Base-by-base conservation (phyloP, 352 stramenopile genomes). In the Discostella stelligera region DNA sequence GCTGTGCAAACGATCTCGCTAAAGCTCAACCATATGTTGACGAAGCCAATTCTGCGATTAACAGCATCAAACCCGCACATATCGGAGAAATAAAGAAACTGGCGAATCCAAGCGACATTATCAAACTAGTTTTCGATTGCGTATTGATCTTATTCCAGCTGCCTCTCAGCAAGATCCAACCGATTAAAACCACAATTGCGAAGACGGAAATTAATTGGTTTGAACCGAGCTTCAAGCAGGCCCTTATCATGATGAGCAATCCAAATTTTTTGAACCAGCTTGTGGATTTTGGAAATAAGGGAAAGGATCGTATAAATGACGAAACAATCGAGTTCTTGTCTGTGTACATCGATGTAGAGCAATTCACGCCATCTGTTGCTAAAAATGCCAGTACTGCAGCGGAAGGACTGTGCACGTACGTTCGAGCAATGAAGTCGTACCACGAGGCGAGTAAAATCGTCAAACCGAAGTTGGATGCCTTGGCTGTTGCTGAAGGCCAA, bases 11-110 rank as follows among this genome's bases (percentile, higher is more conserved):
- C 32, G 96, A 99, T 89, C 84, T 99, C 3, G 97, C 96, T n/a
- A 98, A 98, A 80, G 97, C 97, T 0, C 97, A 98, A 77, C 97
- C 97, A 14, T 98, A 98, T 77, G 95, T 99, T 7, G 96, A 98
- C 67, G 93, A 98, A 80, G 97, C 97, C 2, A 97, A 99, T 86
- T 97, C 94, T 1, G 97, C 97, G 3, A 98, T 99, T 62, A 94
- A 98, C 73, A 98, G 94, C 27, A 98, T 99, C 87, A 98, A 98
- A 80, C 95, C 96, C 8, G 94, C 94, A 5, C 95, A 99, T 79
- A 98, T 99, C 81, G 95, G 95, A 77, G 97, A 99, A 87, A 97
- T 99, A 64, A 99, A 99, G 88, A 98, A 98, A 77, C 90, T 99
- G 0, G 92, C 95, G 7, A 99, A 98, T 71, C 96, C 97, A 0